phyloP scores from a whole-genome alignment of 345 rosid genomes.

The Carallia pectinifolia region DNA sequence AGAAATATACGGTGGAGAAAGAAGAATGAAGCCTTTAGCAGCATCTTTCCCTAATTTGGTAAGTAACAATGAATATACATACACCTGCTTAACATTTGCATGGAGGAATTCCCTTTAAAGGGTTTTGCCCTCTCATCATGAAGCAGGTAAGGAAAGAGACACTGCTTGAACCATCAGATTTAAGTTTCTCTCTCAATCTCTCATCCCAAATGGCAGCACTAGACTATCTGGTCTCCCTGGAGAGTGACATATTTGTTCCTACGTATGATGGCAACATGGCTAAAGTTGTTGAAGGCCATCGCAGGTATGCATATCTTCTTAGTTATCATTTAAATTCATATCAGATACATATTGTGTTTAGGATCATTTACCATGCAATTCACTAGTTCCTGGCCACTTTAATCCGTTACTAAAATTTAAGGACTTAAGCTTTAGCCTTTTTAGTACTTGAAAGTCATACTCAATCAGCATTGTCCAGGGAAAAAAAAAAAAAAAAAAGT shows the following conservation, averaged over 20 bases:
- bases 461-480: background rate
- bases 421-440: background rate
- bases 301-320: constrained; percentile 46
- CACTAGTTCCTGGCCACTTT: background rate
- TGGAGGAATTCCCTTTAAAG: background rate
- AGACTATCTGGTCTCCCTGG: constrained; percentile 83
- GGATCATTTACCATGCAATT: background rate
- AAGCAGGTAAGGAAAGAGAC: constrained; percentile 87
- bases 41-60: constrained; percentile 81
- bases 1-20: constrained; percentile 83
- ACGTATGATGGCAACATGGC: constrained; percentile 97
- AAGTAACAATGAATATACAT: constrained; percentile 23
- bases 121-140: constrained; percentile 4
- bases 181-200: constrained; percentile 65
- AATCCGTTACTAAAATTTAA: background rate
- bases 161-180: constrained; percentile 58
- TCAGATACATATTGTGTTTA: too few species aligned
- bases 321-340: background rate
- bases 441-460: constrained; percentile 1
- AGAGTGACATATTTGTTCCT: constrained; percentile 89
- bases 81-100: background rate
- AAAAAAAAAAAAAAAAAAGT: background rate
- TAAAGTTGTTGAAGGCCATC: constrained; percentile 97
- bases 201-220: constrained; percentile 93
- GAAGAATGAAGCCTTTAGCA: constrained; percentile 62